Percentiles rank a stretch among this genome's conserved stretches.
Conservation (phyloP, 352 stramenopile species). For the Globisporangium echinulatum region DNA sequence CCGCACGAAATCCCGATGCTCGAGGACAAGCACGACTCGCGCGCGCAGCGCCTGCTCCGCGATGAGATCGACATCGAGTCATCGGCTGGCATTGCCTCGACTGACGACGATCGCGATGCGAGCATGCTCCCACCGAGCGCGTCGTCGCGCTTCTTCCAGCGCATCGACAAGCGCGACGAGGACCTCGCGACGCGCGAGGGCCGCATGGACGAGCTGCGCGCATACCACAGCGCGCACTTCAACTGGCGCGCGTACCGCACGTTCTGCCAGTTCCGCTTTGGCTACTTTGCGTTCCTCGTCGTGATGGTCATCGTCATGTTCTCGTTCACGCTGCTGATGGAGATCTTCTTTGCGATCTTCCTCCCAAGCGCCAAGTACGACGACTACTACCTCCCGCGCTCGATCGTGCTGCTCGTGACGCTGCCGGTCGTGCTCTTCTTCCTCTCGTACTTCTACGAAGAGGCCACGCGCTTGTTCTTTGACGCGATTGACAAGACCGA, state of each 20-base stretch:
- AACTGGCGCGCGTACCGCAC: slow-evolving; percentile 67
- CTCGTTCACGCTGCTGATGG: slow-evolving; percentile 80
- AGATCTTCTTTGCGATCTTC: slow-evolving; percentile 84
- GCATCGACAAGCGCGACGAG: slow-evolving; percentile 25
- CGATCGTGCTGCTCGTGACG: slow-evolving; percentile 44
- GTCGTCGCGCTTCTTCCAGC: slow-evolving; percentile 13
- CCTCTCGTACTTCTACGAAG: slow-evolving; percentile 79
- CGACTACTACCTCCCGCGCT: slow-evolving; percentile 54
- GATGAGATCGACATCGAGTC: neutral
- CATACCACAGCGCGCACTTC: slow-evolving; percentile 31
- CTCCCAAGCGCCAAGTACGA: slow-evolving; percentile 70
- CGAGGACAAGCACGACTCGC: slow-evolving; percentile 4
- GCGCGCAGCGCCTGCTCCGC: neutral
- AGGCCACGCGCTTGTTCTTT: slow-evolving; percentile 54
- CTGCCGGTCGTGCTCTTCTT: slow-evolving; percentile 66
- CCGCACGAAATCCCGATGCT: slow-evolving; percentile 14
- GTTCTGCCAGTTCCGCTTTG: slow-evolving; percentile 69
- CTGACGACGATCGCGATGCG: neutral
- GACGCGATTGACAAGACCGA: slow-evolving; percentile 72
- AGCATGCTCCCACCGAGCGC: slow-evolving; percentile 3
- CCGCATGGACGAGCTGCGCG: slow-evolving; percentile 46
- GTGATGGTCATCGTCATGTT: slow-evolving; percentile 82
- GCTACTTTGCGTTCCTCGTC: slow-evolving; percentile 77
- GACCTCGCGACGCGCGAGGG: slow-evolving; percentile 43
- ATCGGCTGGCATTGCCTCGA: neutral